These are phyloP conservation scores for Acacia pycnantha DNA, from an alignment of 331 rosid genomes.

Conservation along the genomic window DNA sequence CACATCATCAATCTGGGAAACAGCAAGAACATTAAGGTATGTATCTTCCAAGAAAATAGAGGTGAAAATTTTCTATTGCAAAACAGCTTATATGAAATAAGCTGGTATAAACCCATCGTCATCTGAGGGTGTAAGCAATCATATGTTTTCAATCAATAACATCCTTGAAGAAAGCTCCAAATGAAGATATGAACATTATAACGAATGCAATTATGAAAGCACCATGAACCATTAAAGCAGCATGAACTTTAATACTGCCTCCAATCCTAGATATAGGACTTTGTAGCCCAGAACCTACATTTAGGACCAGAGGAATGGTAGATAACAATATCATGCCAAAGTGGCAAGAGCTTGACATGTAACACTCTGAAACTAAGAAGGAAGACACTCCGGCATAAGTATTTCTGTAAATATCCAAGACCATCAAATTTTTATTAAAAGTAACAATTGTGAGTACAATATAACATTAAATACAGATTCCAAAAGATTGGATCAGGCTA, in stretches of 20 bases:
- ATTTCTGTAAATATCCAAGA: background rate
- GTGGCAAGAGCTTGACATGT: background rate
- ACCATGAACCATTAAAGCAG: background rate
- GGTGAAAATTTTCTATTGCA: background rate
- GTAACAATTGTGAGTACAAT: background rate
- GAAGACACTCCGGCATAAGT: background rate
- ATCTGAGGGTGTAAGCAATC: background rate
- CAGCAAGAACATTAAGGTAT: slow-evolving; percentile 10
- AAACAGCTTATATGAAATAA: background rate
- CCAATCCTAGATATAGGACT: too few relatives aligned
- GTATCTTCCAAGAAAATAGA: slow-evolving; percentile 10
- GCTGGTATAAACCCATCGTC: background rate
- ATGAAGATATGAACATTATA: background rate
- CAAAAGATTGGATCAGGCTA: background rate
- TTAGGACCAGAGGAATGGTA: too few relatives aligned
- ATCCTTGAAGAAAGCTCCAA: slow-evolving; percentile 9
- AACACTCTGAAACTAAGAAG: background rate
- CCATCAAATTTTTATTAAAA: background rate
- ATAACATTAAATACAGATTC: background rate
- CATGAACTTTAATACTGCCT: too few relatives aligned
- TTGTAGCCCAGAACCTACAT: too few relatives aligned
- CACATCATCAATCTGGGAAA: slow-evolving; percentile 87
- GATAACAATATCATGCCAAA: background rate
- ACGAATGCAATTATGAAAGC: background rate
- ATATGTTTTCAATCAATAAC: slow-evolving; percentile 1